Conservation (phyloP, 768 basidiomycete species). For the Psilocybe azurescens region DNA sequence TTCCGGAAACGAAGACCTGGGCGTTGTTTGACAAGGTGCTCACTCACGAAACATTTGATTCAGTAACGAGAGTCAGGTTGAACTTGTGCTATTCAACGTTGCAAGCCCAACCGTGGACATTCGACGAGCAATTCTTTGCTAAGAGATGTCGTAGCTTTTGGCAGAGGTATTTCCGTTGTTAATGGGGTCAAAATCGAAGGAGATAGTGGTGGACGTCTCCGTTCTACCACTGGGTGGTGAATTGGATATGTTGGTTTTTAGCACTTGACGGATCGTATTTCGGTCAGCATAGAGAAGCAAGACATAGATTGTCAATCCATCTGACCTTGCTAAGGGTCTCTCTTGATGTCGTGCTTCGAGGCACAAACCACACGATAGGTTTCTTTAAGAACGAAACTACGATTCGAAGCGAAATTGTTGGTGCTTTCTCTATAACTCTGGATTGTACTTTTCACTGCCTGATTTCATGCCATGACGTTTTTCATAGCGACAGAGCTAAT, state of each 20-base stretch:
- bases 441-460: too few relatives aligned
- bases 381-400: too few relatives aligned
- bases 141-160: constrained; percentile 9
- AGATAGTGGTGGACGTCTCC: constrained; percentile 1
- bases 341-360: too few relatives aligned
- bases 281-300: not conserved
- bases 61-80: constrained; percentile 5
- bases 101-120: constrained; percentile 20
- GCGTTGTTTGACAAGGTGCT: constrained; percentile 14
- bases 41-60: constrained; percentile 1
- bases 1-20: constrained; percentile 19
- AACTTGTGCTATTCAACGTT: constrained; percentile 14
- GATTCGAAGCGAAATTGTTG: too few relatives aligned
- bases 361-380: not conserved
- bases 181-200: constrained; percentile 7
- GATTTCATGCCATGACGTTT: constrained; percentile 50
- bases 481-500: constrained; percentile 86
- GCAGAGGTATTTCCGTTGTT: constrained; percentile 16
- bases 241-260: not conserved
- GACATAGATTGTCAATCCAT: not conserved
- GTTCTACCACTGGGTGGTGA: not conserved
- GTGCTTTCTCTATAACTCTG: too few relatives aligned
- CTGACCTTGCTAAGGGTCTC: not conserved
- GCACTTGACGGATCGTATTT: not conserved
- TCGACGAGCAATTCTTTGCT: constrained; percentile 15